These are phyloP conservation scores for Podaxis carcinomalis DNA, from an alignment of 768 basidiomycete species.

Conservation along the genomic window DNA sequence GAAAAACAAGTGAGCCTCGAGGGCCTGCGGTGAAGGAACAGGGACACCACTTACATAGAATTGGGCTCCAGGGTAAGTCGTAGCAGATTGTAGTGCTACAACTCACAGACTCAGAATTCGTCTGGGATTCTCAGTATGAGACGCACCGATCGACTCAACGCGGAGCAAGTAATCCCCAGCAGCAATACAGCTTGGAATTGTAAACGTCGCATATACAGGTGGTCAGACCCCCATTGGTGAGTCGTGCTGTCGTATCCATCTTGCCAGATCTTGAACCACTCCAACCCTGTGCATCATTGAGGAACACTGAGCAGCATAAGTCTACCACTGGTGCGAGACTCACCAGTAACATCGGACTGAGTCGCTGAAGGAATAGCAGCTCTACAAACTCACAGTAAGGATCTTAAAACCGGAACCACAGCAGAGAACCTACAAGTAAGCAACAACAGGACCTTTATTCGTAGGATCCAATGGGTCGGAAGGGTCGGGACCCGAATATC, in stretches of 20 bases:
- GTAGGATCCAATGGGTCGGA: constrained; percentile 39
- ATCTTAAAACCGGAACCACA: not conserved
- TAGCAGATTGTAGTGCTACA: constrained; percentile 40
- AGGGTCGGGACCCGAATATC: constrained; percentile 29
- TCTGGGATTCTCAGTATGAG: not conserved
- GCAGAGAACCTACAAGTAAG: constrained; percentile 38
- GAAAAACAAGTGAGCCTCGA: not conserved
- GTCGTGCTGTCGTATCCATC: constrained; percentile 30
- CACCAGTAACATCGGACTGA: constrained; percentile 33
- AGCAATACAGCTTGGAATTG: constrained; percentile 39
- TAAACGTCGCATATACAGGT: constrained; percentile 40
- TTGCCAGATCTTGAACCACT: constrained; percentile 54
- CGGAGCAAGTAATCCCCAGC: constrained; percentile 46
- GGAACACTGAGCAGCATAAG: too few relatives aligned
- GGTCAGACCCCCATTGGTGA: constrained; percentile 41
- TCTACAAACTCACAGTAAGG: constrained; percentile 21
- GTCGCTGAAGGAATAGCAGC: constrained; percentile 42
- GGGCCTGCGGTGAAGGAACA: not conserved
- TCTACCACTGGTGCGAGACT: too few relatives aligned
- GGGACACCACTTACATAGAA: constrained; percentile 39
- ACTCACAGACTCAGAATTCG: not conserved
- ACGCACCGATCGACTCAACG: constrained; percentile 46
- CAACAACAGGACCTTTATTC: constrained; percentile 53
- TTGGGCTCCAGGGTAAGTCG: constrained; percentile 50
- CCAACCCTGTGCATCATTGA: constrained; percentile 25